A percentile compares a stretch with the other conserved stretches of the same genome.
Evolutionary conservation across 2,329 filamentous ascomycete genomes (phyloP).

Genomic region (Apiospora kogelbergensis): DNA sequence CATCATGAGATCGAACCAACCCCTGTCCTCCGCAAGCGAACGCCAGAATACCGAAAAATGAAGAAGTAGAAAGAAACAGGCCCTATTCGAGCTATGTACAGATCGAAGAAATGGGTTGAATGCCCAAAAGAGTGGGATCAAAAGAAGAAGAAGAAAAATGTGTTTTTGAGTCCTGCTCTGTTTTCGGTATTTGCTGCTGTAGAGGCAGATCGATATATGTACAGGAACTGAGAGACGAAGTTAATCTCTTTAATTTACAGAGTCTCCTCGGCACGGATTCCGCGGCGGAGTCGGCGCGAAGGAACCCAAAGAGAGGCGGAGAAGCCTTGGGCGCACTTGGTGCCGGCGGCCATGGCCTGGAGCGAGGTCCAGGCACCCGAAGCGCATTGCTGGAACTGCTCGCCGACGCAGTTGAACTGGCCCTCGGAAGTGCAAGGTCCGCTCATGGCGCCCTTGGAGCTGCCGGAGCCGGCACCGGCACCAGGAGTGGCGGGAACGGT

Average conservation of each 20-base stretch:
- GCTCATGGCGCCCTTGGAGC: conserved; percentile 13
- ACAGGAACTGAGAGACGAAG: not conserved
- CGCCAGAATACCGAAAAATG: conserved; percentile 2
- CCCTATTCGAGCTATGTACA: conserved; percentile 7
- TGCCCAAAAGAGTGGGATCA: not conserved
- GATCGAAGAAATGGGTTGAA: not conserved
- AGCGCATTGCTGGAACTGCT: conserved; percentile 36
- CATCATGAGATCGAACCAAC: not conserved
- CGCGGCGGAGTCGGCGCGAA: conserved; percentile 7
- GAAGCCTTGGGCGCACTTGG: conserved; percentile 29
- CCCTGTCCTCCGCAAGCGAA: not conserved
- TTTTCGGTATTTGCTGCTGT: conserved; percentile 1
- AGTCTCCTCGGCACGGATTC: not conserved
- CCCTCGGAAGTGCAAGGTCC: conserved; percentile 33
- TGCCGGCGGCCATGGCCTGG: conserved; percentile 28
- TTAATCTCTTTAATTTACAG: not conserved
- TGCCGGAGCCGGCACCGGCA: conserved; percentile 15
- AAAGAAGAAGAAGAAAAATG: not conserved
- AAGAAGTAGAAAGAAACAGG: not conserved
- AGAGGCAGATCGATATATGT: not conserved
- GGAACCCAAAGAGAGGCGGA: conserved; percentile 26
- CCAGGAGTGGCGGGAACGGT: conserved; percentile 9
- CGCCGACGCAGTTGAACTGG: conserved; percentile 34
- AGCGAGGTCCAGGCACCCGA: conserved; percentile 30
- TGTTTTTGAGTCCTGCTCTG: conserved; percentile 5